A percentile compares a stretch with the other conserved stretches of the same genome.
Conservation (phyloP, 2,329 filamentous ascomycete species). For the Amauroascus verrucosus region DNA sequence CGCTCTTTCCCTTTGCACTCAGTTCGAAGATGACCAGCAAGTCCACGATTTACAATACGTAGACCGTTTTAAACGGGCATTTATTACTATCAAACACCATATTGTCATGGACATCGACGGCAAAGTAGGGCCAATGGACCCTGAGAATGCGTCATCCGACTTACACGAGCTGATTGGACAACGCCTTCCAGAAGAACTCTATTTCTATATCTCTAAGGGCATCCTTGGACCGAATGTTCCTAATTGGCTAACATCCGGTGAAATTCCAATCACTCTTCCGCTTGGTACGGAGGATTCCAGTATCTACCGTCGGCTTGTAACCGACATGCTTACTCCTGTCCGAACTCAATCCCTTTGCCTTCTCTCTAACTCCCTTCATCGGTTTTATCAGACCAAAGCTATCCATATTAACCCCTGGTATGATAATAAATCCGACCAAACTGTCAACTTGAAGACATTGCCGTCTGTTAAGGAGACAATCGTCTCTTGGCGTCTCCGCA, state of each 20-base stretch:
- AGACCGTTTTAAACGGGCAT: constrained; percentile 76
- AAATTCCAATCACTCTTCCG: constrained; percentile 70
- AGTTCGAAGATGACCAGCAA: constrained; percentile 69
- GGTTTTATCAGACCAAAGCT: constrained; percentile 71
- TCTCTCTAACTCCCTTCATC: constrained; percentile 66
- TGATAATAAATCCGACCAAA: constrained; percentile 54
- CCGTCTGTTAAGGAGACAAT: constrained; percentile 46
- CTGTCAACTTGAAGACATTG: constrained; percentile 53
- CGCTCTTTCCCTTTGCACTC: constrained; percentile 62
- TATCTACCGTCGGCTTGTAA: constrained; percentile 71
- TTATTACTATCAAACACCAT: constrained; percentile 78
- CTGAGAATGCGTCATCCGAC: constrained; percentile 64
- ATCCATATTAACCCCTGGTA: constrained; percentile 75
- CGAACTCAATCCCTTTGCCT: constrained; percentile 68
- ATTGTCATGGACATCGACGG: constrained; percentile 71
- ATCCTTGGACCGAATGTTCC: constrained; percentile 69
- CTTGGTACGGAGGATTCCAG: constrained; percentile 70
- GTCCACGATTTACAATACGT: constrained; percentile 64
- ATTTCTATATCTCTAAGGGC: constrained; percentile 78
- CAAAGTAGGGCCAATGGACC: constrained; percentile 62
- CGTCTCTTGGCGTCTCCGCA: constrained; percentile 62
- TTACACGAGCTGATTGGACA: constrained; percentile 86
- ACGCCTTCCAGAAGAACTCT: constrained; percentile 77
- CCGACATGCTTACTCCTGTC: constrained; percentile 60
- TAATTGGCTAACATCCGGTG: constrained; percentile 69